These are phyloP conservation scores for Arthrinium phaeospermum DNA, from an alignment of 2,329 filamentous ascomycete genomes.

Conservation along the genomic window DNA sequence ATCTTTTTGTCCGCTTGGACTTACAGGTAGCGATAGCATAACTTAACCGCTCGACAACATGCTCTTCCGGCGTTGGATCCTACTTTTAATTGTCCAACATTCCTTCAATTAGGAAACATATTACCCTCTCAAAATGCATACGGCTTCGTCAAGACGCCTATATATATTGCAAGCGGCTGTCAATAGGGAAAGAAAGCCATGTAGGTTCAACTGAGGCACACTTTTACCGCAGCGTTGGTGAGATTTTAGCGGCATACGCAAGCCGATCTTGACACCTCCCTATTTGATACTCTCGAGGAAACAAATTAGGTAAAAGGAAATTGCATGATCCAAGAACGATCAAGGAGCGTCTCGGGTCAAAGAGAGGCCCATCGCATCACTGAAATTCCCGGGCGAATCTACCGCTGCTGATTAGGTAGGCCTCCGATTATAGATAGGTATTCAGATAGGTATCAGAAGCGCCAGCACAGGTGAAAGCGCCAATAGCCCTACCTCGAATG, in stretches of 20 bases:
- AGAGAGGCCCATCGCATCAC: neutral
- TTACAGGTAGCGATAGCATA: neutral
- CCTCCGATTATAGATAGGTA: neutral
- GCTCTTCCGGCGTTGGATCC: no score
- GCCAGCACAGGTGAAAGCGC: neutral
- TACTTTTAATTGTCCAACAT: neutral
- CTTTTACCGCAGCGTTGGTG: neutral
- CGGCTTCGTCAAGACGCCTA: neutral
- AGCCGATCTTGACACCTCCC: no score
- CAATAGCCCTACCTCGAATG: neutral
- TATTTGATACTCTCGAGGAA: neutral
- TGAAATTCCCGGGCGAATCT: no score
- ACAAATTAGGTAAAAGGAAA: neutral
- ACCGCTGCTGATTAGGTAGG: no score
- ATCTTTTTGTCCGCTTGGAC: neutral
- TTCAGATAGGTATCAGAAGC: neutral
- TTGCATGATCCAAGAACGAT: neutral
- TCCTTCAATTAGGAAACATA: neutral
- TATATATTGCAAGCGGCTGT: neutral
- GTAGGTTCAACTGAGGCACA: neutral
- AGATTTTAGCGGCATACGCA: neutral
- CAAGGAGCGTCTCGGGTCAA: neutral
- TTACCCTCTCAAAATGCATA: neutral
- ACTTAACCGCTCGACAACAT: no score
- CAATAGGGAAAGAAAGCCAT: neutral